These are phyloP conservation scores for Lophiostoma macrostomum DNA, from an alignment of 495 filamentous ascomycete species.

Conservation along the genomic window DNA sequence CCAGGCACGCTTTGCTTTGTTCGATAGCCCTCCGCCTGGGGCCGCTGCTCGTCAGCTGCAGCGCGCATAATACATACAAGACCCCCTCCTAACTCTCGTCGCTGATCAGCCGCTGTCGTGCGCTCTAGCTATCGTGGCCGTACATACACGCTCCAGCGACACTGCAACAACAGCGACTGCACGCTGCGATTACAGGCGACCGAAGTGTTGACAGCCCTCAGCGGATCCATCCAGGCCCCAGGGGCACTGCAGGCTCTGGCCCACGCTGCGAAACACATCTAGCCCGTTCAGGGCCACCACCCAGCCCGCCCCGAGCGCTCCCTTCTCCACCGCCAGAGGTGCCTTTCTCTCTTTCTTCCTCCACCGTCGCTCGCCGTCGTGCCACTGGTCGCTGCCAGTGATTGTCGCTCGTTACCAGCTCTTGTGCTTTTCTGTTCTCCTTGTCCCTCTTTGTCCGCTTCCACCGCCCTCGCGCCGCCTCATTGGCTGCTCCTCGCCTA, in stretches of 20 bases:
- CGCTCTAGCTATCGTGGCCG: background rate
- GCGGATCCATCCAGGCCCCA: background rate
- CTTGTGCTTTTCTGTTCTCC: conserved; percentile 1
- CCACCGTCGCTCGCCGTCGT: conserved; percentile 1
- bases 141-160: too few relatives aligned
- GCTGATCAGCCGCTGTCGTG: background rate
- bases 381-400: conserved; percentile 16
- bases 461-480: background rate
- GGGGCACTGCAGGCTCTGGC: background rate
- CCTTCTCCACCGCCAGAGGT: conserved; percentile 1
- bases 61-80: background rate
- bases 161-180: too few relatives aligned
- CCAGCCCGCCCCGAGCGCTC: conserved; percentile 4
- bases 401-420: conserved; percentile 37
- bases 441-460: background rate
- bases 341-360: background rate
- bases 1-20: background rate
- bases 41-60: conserved; percentile 15
- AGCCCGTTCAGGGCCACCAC: conserved; percentile 9
- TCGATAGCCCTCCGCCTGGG: background rate
- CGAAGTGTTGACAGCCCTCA: background rate
- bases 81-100: background rate
- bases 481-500: conserved; percentile 1
- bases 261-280: conserved; percentile 21
- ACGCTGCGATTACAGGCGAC: background rate